Percentiles rank a stretch among this genome's conserved stretches.
These are phyloP conservation scores for Viridothelium virens DNA, from an alignment of 495 filamentous ascomycete species.

Conservation along the genomic window DNA sequence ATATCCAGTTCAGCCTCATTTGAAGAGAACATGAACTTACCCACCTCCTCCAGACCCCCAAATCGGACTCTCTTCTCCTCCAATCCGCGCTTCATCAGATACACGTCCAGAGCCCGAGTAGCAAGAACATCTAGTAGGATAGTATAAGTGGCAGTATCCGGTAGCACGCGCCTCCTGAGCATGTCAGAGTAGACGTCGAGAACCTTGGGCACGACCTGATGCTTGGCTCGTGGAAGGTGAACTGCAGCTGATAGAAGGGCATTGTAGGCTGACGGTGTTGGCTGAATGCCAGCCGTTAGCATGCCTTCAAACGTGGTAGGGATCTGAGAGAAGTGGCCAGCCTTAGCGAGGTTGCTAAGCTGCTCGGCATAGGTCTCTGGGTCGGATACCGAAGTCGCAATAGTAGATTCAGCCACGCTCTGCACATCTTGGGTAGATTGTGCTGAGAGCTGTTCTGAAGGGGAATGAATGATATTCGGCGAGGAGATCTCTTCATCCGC, in stretches of 20 bases:
- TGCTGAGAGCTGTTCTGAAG: slow-evolving; percentile 29
- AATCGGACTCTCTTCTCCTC: slow-evolving; percentile 71
- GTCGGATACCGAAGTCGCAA: slow-evolving; percentile 40
- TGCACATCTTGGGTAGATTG: slow-evolving; percentile 20
- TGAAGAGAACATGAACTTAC: slow-evolving; percentile 84
- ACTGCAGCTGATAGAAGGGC: slow-evolving; percentile 77
- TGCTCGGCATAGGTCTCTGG: slow-evolving; percentile 64
- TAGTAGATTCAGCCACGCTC: slow-evolving; percentile 14
- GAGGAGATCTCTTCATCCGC: slow-evolving; percentile 9
- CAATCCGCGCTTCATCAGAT: slow-evolving; percentile 57
- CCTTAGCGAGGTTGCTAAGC: slow-evolving; percentile 60
- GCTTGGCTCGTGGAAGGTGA: slow-evolving; percentile 59
- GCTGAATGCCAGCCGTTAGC: slow-evolving; percentile 62
- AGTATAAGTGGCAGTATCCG: slow-evolving; percentile 77
- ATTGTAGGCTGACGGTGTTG: slow-evolving; percentile 81
- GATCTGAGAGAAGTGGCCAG: slow-evolving; percentile 70
- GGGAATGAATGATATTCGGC: not conserved
- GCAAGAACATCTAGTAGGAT: slow-evolving; percentile 76
- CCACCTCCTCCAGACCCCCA: slow-evolving; percentile 76
- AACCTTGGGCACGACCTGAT: slow-evolving; percentile 77
- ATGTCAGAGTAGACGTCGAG: slow-evolving; percentile 95
- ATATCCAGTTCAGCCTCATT: slow-evolving; percentile 76
- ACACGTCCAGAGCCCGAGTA: slow-evolving; percentile 64
- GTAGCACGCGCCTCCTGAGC: slow-evolving; percentile 74
- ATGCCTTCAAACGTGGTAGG: slow-evolving; percentile 82